Evolutionary conservation across 2,329 filamentous ascomycete species (phyloP).

Genomic region (Penicillium paneum): DNA sequence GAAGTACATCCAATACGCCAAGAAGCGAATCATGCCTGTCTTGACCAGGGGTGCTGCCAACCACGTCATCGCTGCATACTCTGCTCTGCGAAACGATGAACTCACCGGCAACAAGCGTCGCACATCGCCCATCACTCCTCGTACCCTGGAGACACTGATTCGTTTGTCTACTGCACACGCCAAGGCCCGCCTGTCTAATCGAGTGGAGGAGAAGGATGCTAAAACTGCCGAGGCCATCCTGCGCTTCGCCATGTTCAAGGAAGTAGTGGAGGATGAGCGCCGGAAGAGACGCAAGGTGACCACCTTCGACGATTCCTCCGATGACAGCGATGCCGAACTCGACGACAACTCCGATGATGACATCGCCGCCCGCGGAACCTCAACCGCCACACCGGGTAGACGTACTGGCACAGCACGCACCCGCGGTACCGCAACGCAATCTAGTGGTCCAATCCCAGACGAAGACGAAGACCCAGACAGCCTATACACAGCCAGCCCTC

Average conservation of each 20-base stretch:
- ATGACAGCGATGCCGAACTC: conserved; percentile 41
- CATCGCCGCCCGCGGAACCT: conserved; percentile 20
- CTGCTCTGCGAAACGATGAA: conserved; percentile 90
- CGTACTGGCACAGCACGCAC: conserved; percentile 30
- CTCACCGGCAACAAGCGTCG: conserved; percentile 90
- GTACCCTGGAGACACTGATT: conserved; percentile 97
- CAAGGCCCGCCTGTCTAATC: conserved; percentile 81
- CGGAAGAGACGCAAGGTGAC: conserved; percentile 79
- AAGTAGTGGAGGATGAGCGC: conserved; percentile 75
- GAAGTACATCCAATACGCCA: conserved; percentile 99
- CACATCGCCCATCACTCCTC: conserved; percentile 91
- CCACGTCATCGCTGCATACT: conserved; percentile 87
- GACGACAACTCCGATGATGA: conserved; percentile 31
- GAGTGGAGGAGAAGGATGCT: conserved; percentile 87
- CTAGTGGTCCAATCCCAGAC: conserved; percentile 48
- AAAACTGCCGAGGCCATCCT: conserved; percentile 83
- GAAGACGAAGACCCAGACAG: conserved; percentile 50
- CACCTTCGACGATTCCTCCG: conserved; percentile 60
- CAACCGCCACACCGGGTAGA: conserved; percentile 32
- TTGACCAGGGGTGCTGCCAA: conserved; percentile 89
- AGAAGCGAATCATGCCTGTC: conserved; percentile 82
- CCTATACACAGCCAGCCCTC: conserved; percentile 53
- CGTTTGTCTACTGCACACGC: conserved; percentile 95
- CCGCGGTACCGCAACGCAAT: conserved; percentile 35
- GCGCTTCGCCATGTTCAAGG: conserved; percentile 94